Conservation (phyloP, 108 stramenopile species). For the Nitzschia sp. region DNA sequence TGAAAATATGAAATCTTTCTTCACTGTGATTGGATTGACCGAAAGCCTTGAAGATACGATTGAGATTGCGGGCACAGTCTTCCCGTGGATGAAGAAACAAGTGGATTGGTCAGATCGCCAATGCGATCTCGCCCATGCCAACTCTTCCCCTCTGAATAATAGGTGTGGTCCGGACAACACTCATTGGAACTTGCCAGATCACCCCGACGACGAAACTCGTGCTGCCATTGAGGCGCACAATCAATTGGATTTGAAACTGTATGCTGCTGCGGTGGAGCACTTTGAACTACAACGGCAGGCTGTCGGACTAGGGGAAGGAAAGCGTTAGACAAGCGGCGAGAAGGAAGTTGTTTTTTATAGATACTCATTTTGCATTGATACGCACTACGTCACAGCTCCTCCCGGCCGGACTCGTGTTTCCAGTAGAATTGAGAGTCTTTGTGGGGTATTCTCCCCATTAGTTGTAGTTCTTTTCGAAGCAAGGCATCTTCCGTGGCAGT, state of each 20-base stretch:
- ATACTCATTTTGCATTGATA: too few relatives aligned
- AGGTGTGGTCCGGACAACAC: constrained; percentile 42
- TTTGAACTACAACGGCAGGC: constrained; percentile 60
- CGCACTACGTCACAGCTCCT: not conserved
- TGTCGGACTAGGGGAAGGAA: not conserved
- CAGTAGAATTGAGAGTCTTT: not conserved
- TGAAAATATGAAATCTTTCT: constrained; percentile 54
- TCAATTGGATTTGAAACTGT: constrained; percentile 66
- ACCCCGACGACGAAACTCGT: constrained; percentile 68
- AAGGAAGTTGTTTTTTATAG: too few relatives aligned
- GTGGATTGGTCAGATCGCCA: constrained; percentile 11
- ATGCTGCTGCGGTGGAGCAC: constrained; percentile 62
- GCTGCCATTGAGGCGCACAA: constrained; percentile 59
- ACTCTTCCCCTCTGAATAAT: constrained; percentile 56
- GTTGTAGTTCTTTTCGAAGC: not conserved
- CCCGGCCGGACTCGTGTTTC: not conserved
- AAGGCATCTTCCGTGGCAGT: not conserved
- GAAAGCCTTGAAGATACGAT: constrained; percentile 53
- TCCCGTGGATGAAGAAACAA: constrained; percentile 66
- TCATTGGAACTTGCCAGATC: constrained; percentile 60
- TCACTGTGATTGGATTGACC: constrained; percentile 77
- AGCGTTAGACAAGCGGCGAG: too few relatives aligned
- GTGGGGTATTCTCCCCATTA: not conserved
- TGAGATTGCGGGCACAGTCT: constrained; percentile 49
- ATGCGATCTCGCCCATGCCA: constrained; percentile 61